Conservation (phyloP, 164 flowering plant genomes). For the Dillenia suffruticosa region DNA sequence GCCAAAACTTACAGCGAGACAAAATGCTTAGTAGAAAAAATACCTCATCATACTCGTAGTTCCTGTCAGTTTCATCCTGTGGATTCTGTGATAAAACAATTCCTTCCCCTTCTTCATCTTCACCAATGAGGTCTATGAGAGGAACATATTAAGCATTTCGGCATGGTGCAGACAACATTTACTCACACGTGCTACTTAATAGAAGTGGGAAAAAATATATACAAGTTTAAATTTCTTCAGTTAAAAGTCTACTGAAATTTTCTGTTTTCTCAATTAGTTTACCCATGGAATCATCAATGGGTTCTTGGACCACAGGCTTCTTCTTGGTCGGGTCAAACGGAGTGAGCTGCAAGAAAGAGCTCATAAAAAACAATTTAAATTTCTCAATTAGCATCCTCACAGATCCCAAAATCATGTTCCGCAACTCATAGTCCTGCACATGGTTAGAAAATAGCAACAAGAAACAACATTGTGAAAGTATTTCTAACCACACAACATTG, state of each 20-base stretch:
- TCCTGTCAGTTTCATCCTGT: conserved; percentile 76
- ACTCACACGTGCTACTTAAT: too few species aligned
- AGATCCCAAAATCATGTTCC: background rate
- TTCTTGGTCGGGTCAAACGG: conserved; percentile 43
- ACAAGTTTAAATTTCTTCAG: too few species aligned
- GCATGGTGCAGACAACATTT: too few species aligned
- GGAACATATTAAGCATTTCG: background rate
- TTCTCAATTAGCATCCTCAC: background rate
- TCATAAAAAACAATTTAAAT: background rate
- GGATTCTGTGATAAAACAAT: conserved; percentile 42
- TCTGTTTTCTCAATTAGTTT: too few species aligned
- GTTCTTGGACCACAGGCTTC: too few species aligned
- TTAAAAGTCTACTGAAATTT: too few species aligned
- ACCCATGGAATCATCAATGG: too few species aligned
- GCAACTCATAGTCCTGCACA: background rate
- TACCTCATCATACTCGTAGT: conserved; percentile 76
- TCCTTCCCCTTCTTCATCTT: conserved; percentile 61
- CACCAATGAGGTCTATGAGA: too few species aligned
- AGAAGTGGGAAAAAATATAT: too few species aligned
- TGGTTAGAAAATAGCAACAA: background rate
- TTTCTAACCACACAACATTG: background rate
- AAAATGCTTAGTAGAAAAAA: background rate
- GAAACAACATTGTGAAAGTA: background rate
- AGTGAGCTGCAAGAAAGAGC: conserved; percentile 26
- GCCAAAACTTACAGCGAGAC: background rate